These are phyloP conservation scores for Atkinsonella texensis DNA, from an alignment of 2,329 filamentous ascomycete genomes.

Conservation along the genomic window DNA sequence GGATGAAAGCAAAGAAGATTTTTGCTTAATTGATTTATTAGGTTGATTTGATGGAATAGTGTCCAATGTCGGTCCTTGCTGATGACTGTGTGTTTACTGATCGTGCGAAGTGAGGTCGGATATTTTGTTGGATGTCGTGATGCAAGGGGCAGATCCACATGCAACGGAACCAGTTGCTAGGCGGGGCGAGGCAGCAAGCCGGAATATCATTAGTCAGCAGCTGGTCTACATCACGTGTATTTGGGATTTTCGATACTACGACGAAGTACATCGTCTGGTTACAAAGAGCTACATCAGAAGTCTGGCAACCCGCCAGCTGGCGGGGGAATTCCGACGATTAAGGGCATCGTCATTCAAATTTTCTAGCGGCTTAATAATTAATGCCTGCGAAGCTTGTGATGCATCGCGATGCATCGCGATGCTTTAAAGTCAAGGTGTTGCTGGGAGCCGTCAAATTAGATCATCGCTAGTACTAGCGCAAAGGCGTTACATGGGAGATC, in stretches of 20 bases:
- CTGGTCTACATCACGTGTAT: not conserved
- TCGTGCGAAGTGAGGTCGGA: slow-evolving; percentile 10
- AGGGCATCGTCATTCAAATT: too few relatives aligned
- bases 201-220: not conserved
- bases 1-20: slow-evolving; percentile 10
- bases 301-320: too few relatives aligned
- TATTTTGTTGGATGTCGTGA: slow-evolving; percentile 7
- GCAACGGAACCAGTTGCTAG: not conserved
- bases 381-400: too few relatives aligned
- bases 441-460: too few relatives aligned
- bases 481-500: too few relatives aligned
- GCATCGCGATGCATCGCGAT: too few relatives aligned
- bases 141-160: slow-evolving; percentile 1
- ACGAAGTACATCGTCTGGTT: too few relatives aligned
- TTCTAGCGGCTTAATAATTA: too few relatives aligned
- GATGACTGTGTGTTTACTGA: slow-evolving; percentile 9
- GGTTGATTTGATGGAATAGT: slow-evolving; percentile 19
- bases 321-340: too few relatives aligned
- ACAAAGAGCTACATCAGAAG: too few relatives aligned
- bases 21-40: slow-evolving; percentile 9
- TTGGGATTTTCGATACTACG: not conserved
- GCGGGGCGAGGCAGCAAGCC: not conserved
- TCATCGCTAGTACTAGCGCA: too few relatives aligned
- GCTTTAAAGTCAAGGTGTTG: too few relatives aligned
- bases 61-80: slow-evolving; percentile 5